These are phyloP conservation scores for Sporodiniella umbellata DNA, from an alignment of 371 early-diverging fungal species.

Conservation along the genomic window DNA sequence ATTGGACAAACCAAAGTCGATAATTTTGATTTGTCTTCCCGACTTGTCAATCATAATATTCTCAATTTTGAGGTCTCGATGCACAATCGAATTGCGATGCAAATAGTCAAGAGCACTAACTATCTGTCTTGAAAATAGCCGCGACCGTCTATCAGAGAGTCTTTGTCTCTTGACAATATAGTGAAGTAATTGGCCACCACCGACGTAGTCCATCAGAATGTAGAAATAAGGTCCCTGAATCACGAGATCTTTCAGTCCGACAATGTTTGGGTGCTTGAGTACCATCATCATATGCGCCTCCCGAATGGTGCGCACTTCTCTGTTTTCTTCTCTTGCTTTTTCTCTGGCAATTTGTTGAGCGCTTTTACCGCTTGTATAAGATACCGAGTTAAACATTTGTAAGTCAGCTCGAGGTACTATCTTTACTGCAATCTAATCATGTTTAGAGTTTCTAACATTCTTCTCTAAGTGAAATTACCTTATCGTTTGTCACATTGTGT, in stretches of 20 bases:
- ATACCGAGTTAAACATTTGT: conserved; percentile 15
- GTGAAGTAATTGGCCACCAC: conserved; percentile 86
- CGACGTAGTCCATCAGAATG: conserved; percentile 91
- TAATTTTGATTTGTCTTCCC: conserved; percentile 84
- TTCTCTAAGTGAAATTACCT: conserved; percentile 22
- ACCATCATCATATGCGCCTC: conserved; percentile 91
- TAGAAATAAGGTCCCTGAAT: conserved; percentile 77
- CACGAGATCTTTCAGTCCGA: conserved; percentile 79
- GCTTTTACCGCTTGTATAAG: conserved; percentile 11
- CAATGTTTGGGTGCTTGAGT: conserved; percentile 87
- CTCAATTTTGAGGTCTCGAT: conserved; percentile 96
- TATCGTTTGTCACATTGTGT: conserved; percentile 43
- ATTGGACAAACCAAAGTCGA: conserved; percentile 96
- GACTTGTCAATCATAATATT: conserved; percentile 85
- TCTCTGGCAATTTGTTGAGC: conserved; percentile 12
- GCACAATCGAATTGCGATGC: conserved; percentile 95
- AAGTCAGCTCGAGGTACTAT: conserved; percentile 38
- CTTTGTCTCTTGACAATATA: conserved; percentile 85
- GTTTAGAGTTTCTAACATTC: neutral
- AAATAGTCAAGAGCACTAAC: conserved; percentile 87
- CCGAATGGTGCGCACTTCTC: conserved; percentile 88
- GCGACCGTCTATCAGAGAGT: conserved; percentile 83
- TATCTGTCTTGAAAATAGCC: conserved; percentile 90
- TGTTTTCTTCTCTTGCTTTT: conserved; percentile 55
- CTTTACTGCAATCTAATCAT: conserved; percentile 34